A percentile compares a stretch with the other conserved stretches of the same genome.
Evolutionary conservation across 1,284 basidiomycete species (phyloP).

Genomic region (Somion occarium): DNA sequence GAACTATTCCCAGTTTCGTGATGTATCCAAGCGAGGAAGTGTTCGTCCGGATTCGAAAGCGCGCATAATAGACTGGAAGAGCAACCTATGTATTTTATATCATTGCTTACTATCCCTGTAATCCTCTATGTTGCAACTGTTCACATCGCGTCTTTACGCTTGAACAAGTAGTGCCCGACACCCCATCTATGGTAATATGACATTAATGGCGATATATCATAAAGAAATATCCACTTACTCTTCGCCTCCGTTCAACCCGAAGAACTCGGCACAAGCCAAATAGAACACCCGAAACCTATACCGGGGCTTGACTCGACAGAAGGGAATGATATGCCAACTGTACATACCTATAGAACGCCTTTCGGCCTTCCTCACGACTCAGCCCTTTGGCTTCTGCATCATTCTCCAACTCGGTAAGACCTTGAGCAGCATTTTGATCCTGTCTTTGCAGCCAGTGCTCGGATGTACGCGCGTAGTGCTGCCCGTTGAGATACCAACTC

Average conservation of each 20-base stretch:
- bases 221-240: conserved; percentile 37
- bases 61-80: neutral
- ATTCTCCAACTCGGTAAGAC: conserved; percentile 47
- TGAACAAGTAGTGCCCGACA: conserved; percentile 50
- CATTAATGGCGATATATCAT: neutral
- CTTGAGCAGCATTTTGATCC: conserved; percentile 40
- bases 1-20: neutral
- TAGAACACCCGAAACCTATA: conserved; percentile 69
- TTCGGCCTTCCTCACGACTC: conserved; percentile 47
- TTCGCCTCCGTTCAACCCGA: conserved; percentile 62
- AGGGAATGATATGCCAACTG: neutral
- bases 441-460: conserved; percentile 70
- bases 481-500: conserved; percentile 65
- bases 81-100: neutral
- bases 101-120: neutral
- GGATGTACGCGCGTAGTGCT: conserved; percentile 63
- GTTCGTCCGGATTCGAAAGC: neutral
- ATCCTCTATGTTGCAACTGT: neutral
- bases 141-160: conserved; percentile 22
- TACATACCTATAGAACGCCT: conserved; percentile 52
- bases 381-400: conserved; percentile 46
- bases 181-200: conserved; percentile 35
- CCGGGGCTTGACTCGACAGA: no score
- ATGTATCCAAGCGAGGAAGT: neutral
- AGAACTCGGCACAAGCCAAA: conserved; percentile 73